Evolutionary conservation across 1,284 basidiomycete species (phyloP), one percentile per base, ranked within the genome.

Genomic region (Naganishia liquefaciens): DNA sequence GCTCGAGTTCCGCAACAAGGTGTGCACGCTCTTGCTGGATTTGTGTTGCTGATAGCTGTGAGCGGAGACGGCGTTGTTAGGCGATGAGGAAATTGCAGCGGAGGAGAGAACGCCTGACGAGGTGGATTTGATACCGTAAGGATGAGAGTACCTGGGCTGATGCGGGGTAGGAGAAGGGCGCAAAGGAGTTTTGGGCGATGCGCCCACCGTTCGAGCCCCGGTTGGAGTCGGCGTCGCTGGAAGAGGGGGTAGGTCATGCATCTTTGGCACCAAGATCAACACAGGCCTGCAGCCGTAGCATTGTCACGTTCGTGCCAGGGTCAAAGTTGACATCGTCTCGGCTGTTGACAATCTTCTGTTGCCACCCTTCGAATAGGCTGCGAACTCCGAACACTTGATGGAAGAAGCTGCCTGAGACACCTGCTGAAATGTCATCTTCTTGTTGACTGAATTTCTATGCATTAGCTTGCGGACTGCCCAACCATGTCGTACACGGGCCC

Each of bases 31-130:
- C 21, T 60, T 47, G 39, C 33, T 60, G 5, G 57, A 60, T n/a
- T 60, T 49, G 57, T 60, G 57, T 27, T 60, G 57, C 33, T 60
- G 57, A 27, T 60, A 60, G 46, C 57, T 39, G 19, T 60, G 57
- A 21, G 57, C 27, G 15, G 57, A 60, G 13, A 27, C 40, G 3
- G 37, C 57, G 7, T 47, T 60, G 30, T 60, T 60, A 3, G 57
- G 57, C 15, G 57, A 60, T 15, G 57, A 50, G 9, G 57, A 39
- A 21, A 47, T 46, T 13, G 46, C 37, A 17, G 57, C 46, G 21
- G 57, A 60, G 30, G 57, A 60, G 7, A 60, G 46, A 21, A 60
- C 57, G 0, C 57, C 57, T 2, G 57, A 60, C 1, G 57, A 50
- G 19, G 57, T 60, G 3, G 57, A 60, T 10, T 60, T 47, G 30